These are phyloP conservation scores for Magnaporthiopsis incrustans DNA, from an alignment of 2,329 filamentous ascomycete species.

Conservation along the genomic window DNA sequence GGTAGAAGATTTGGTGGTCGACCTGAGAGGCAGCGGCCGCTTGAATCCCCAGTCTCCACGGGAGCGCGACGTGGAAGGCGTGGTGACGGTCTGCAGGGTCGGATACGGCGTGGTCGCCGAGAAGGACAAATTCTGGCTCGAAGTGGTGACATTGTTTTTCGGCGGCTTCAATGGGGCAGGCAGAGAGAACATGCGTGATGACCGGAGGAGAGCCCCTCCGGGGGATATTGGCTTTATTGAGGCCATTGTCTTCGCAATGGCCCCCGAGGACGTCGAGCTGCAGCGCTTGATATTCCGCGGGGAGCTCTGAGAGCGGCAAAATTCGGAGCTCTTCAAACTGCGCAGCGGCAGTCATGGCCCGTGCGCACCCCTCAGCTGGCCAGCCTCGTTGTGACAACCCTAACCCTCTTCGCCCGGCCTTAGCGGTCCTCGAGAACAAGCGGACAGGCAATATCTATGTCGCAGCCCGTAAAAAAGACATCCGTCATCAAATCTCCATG, in stretches of 20 bases:
- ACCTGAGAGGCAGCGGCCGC: conserved; percentile 68
- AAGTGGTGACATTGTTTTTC: conserved; percentile 37
- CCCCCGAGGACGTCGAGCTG: background rate
- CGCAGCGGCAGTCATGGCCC: background rate
- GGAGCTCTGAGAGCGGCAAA: background rate
- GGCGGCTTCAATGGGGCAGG: conserved; percentile 66
- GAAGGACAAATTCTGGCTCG: conserved; percentile 46
- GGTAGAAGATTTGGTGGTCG: conserved; percentile 63
- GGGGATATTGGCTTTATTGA: conserved; percentile 39
- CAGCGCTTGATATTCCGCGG: background rate
- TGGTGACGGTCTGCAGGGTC: conserved; percentile 75
- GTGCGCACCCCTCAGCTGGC: background rate
- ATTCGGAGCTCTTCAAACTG: background rate
- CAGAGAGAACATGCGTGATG: conserved; percentile 83
- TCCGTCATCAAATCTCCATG: no score
- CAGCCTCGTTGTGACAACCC: no score
- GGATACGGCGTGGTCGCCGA: conserved; percentile 71
- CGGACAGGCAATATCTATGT: no score
- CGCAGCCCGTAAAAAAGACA: no score
- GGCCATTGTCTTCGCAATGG: conserved; percentile 8
- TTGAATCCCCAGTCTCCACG: conserved; percentile 93
- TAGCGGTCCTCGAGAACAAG: no score
- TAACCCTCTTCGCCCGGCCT: background rate
- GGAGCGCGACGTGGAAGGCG: conserved; percentile 61
- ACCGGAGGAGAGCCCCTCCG: conserved; percentile 65